Percentiles rank a stretch among this genome's conserved stretches.
Conservation (phyloP, 2,329 filamentous ascomycete genomes). For the Fusarium nodosum region DNA sequence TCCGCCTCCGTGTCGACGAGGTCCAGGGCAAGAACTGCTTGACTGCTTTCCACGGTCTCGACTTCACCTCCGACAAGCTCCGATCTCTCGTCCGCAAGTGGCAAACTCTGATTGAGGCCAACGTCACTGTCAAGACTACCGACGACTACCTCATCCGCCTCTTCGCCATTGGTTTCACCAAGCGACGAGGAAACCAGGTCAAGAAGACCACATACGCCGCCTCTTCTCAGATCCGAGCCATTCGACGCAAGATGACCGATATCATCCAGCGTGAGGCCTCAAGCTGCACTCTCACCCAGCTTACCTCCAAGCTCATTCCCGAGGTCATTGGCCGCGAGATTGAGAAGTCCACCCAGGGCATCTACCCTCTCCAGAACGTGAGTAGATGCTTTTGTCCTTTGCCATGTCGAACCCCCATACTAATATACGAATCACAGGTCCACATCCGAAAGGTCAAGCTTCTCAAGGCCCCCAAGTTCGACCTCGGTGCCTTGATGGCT, state of each 20-base stretch:
- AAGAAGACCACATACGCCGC: conserved; percentile 99
- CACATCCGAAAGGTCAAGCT: conserved; percentile 99
- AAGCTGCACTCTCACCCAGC: conserved; percentile 93
- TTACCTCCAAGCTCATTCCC: conserved; percentile 98
- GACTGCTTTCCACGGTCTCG: conserved; percentile 99
- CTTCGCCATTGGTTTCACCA: conserved; percentile 99
- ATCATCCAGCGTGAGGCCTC: conserved; percentile 98
- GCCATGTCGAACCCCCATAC: neutral
- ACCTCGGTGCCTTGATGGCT: conserved; percentile 94
- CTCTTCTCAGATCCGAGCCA: conserved; percentile 96
- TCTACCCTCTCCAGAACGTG: conserved; percentile 99
- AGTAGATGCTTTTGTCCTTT: conserved; percentile 52
- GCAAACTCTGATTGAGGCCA: conserved; percentile 99
- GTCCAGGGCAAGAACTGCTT: conserved; percentile 99
- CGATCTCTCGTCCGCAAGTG: conserved; percentile 99
- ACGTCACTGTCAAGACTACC: conserved; percentile 99
- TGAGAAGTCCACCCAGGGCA: conserved; percentile 99
- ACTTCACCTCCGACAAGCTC: conserved; percentile 99
- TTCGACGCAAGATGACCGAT: conserved; percentile 99
- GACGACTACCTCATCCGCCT: conserved; percentile 99
- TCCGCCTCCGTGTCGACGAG: conserved; percentile 98
- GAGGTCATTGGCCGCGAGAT: conserved; percentile 99
- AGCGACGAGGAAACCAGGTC: conserved; percentile 99
- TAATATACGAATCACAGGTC: conserved; percentile 71
- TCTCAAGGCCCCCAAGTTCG: conserved; percentile 98